Evolutionary conservation across 2,329 filamentous ascomycete genomes (phyloP).

Genomic region (Fusarium drepaniforme): DNA sequence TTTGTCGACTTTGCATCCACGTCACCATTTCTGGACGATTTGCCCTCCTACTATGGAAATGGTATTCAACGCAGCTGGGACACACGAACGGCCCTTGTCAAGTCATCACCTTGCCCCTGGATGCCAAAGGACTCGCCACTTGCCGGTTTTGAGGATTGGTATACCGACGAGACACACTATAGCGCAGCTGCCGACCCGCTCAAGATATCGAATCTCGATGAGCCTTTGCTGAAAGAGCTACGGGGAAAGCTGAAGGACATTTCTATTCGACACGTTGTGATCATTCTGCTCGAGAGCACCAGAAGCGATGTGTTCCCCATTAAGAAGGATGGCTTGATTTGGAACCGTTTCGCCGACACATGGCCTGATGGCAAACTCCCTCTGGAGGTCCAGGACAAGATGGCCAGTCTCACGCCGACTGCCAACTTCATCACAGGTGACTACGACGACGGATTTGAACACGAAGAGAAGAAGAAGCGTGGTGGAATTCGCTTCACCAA

Average conservation of each 20-base stretch:
- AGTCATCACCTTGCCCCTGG: slow-evolving; percentile 39
- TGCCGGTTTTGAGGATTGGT: slow-evolving; percentile 45
- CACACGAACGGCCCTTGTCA: slow-evolving; percentile 42
- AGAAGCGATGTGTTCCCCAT: slow-evolving; percentile 60
- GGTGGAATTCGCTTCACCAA: slow-evolving; percentile 57
- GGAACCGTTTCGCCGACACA: slow-evolving; percentile 49
- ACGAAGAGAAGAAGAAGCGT: slow-evolving; percentile 33
- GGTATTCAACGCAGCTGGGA: slow-evolving; percentile 45
- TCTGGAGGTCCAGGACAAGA: slow-evolving; percentile 42
- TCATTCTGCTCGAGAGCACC: slow-evolving; percentile 60
- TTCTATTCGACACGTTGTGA: slow-evolving; percentile 56
- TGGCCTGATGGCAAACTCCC: slow-evolving; percentile 50
- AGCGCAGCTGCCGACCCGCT: slow-evolving; percentile 52
- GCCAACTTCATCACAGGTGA: slow-evolving; percentile 52
- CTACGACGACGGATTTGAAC: slow-evolving; percentile 50
- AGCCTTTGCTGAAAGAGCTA: slow-evolving; percentile 46
- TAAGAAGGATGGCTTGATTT: slow-evolving; percentile 55
- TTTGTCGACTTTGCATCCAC: slow-evolving; percentile 50
- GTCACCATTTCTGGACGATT: slow-evolving; percentile 44
- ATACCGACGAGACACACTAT: slow-evolving; percentile 46
- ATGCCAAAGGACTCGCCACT: slow-evolving; percentile 34
- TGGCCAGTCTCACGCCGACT: slow-evolving; percentile 47
- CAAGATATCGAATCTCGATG: slow-evolving; percentile 54
- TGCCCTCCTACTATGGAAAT: slow-evolving; percentile 41
- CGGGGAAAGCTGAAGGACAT: slow-evolving; percentile 44